Evolutionary conservation across 2,329 filamentous ascomycete genomes (phyloP), one percentile per base, ranked within the genome.

Genomic region (Diaporthe sp.): DNA sequence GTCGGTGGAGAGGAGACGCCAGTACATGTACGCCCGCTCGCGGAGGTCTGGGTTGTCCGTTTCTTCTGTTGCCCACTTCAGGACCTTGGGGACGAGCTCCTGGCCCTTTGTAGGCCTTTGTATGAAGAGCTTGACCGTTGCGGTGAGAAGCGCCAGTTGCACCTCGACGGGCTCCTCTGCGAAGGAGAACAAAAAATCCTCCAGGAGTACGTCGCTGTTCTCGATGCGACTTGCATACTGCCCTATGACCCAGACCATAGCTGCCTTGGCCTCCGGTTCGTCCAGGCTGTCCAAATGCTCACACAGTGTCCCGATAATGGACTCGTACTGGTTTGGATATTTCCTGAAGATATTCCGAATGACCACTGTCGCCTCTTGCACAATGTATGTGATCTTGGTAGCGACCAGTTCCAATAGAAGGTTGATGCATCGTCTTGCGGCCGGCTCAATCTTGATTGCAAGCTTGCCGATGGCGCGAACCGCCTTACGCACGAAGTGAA

Each of bases 281-380:
- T 99, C 97, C 67, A 99, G 88, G 5, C 96, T 98, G 84, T 99
- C 97, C 34, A 99, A 91, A 80, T 99, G 96, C 83, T 98, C 95
- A 85, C 97, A 98, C 0, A 99, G 89, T 1, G 96, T 97, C 70
- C 94, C 93, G 81, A 99, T 99, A 84, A 99, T 98, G 77, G 94
- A 96, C 85, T 99, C 97, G 85, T 99, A 99, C 83, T 98, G 95
- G 83, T 99, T 98, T 12, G 97, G 97, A 81, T 99, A 99, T 86
- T 98, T 98, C 79, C 97, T 93, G 90, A 99, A 99, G 81, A 99
- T 99, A 84, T 99, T 99, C 79, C 95, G 94, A 82, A 99, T 99
- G 37, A 99, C 97, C 7, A 99, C 97, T 0, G 97, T 99, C 22
- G 97, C 97, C 87, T 99, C 97, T 85, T 99, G 97, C 1, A 99